Evolutionary conservation across 139 green algal genomes (phyloP), one percentile per base, ranked within the genome.

Genomic region (Coelastrella sp.): DNA sequence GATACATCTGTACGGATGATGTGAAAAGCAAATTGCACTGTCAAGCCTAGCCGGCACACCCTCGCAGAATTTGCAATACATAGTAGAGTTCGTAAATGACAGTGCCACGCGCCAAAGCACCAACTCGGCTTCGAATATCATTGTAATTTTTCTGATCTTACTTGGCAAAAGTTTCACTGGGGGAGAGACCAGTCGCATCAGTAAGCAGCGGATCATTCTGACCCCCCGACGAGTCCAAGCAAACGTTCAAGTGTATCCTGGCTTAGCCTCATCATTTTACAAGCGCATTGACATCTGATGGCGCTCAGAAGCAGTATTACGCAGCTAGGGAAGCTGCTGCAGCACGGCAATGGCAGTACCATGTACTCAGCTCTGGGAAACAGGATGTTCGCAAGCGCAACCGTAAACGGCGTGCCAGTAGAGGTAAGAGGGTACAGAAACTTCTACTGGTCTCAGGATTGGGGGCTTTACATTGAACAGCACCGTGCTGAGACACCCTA

Each of bases 321-420:
- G 60, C 82, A 75, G 82, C 61, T 87, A 10, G 24, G 12, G 10
- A 49, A 68, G 82, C 82, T 87, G 24, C 22, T 87, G 61, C 27
- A 27, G 19, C 56, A 24, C 82, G 57, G 82, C 60, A 87, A 60
- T 60, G 17, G 82, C 82, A 88, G 61, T 72, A 63, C n/a, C 78
- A 20, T n/a, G 22, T 84, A 8, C 78, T 84, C 49, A 60, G 79
- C 79, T 60, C 57, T 85, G 79, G 60, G 57, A 20, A 85, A 85
- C 79, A 85, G 79, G 79, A 85, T 70, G 79, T 80, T 79, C 25
- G 84, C 84, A 11, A 57, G 61, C 10, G 56, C 88, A 6, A 87
- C 65, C 0, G 84, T 90, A 22, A 93, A 94, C 58, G 85, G 85
- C 85, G 85, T 89, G 22, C 84, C 85, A 35, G 85, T 82, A 25